A percentile compares a stretch with the other conserved stretches of the same genome.
phyloP scores from a whole-genome alignment of 257 asterid genomes.

The Solanum clarkiae region DNA sequence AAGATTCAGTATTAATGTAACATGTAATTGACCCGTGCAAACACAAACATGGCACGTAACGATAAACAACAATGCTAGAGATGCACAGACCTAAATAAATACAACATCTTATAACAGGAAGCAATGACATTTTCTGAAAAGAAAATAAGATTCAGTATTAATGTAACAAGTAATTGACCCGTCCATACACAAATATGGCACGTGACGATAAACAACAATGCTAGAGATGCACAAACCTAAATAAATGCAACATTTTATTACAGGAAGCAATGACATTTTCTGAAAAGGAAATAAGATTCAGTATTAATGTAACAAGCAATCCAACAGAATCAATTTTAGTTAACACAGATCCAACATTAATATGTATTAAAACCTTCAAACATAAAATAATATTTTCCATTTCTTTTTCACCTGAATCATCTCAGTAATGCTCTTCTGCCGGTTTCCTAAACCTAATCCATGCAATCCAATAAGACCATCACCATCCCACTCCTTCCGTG shows the following conservation, averaged over 20 bases:
- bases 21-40: not conserved
- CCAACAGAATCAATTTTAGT: not conserved
- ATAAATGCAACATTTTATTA: not conserved
- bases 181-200: not conserved
- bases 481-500: slow-evolving; percentile 41
- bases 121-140: not conserved
- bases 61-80: not conserved
- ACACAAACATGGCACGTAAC: not conserved
- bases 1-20: not conserved
- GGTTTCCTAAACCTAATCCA: slow-evolving; percentile 34
- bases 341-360: not conserved
- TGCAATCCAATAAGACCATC: slow-evolving; percentile 54
- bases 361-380: not conserved
- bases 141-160: not conserved
- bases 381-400: not conserved
- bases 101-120: not conserved
- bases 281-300: not conserved
- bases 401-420: slow-evolving; percentile 44
- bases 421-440: slow-evolving; percentile 47
- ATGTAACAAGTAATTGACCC: not conserved
- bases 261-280: not conserved
- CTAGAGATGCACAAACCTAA: not conserved
- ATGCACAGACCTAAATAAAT: not conserved
- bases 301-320: not conserved
- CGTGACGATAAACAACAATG: not conserved